Conservation (phyloP, 208 protist species). For the Acanthamoeba quina region DNA sequence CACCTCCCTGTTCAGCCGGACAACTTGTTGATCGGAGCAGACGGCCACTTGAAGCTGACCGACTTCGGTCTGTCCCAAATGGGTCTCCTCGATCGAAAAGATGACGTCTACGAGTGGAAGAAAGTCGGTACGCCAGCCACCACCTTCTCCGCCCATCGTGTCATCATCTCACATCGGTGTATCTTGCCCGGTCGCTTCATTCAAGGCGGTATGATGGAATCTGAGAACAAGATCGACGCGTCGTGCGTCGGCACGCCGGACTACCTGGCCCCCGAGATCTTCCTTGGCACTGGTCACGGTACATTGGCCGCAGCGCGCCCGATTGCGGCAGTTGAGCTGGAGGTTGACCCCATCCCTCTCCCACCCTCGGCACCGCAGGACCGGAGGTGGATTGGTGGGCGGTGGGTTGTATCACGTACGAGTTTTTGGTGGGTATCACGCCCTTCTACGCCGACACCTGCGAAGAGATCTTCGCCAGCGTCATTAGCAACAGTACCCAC, state of each 20-base stretch:
- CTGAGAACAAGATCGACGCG: not conserved
- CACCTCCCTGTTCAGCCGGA: conserved; percentile 66
- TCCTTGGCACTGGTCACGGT: conserved; percentile 84
- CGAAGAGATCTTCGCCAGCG: conserved; percentile 88
- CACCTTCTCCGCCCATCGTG: not conserved
- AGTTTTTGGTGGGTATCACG: conserved; percentile 88
- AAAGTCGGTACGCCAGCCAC: not conserved
- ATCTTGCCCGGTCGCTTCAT: not conserved
- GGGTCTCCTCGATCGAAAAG: conserved; percentile 35
- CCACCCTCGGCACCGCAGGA: not conserved
- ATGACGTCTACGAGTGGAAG: conserved; percentile 14
- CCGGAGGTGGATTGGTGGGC: conserved; percentile 89
- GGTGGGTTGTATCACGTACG: conserved; percentile 87
- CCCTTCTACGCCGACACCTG: conserved; percentile 90
- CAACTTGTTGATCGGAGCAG: conserved; percentile 87
- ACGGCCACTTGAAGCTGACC: conserved; percentile 90
- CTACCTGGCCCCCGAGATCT: conserved; percentile 86
- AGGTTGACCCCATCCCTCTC: too few species aligned
- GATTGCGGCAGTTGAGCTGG: too few species aligned
- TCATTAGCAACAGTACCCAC: conserved; percentile 76
- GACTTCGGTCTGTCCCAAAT: conserved; percentile 88
- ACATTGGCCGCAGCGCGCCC: not conserved
- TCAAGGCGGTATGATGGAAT: not conserved
- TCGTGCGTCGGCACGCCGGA: conserved; percentile 83
- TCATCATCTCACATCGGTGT: not conserved